phyloP scores from a whole-genome alignment of 768 basidiomycete genomes.

The Suillus occidentalis region DNA sequence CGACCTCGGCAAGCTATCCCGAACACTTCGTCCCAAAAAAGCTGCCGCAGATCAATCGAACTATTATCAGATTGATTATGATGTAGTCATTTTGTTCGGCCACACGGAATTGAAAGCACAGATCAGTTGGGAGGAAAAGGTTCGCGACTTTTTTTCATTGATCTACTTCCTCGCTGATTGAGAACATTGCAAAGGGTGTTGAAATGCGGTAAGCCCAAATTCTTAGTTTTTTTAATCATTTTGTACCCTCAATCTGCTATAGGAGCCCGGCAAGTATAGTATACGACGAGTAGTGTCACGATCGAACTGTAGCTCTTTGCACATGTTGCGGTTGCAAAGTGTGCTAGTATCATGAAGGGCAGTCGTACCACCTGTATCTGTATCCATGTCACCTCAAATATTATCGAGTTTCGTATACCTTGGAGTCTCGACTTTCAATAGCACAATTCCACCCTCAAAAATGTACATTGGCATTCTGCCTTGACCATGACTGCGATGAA shows the following conservation, averaged over 20 bases:
- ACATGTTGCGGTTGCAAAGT: neutral
- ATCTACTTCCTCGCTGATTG: neutral
- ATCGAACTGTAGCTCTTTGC: neutral
- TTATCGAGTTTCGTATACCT: neutral
- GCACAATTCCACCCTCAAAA: neutral
- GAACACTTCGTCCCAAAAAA: slow-evolving; percentile 1
- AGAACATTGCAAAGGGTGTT: slow-evolving; percentile 23
- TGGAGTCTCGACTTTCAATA: neutral
- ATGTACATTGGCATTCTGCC: neutral
- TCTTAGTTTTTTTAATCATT: neutral
- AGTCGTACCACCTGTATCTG: neutral
- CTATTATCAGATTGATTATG: slow-evolving; percentile 27
- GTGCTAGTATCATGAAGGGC: neutral
- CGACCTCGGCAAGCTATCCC: slow-evolving; percentile 8
- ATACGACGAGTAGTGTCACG: neutral
- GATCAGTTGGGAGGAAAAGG: slow-evolving; percentile 39
- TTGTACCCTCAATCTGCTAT: neutral
- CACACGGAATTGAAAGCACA: slow-evolving; percentile 42
- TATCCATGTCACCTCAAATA: neutral
- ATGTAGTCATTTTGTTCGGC: slow-evolving; percentile 38
- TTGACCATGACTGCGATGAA: neutral
- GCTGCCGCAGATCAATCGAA: neutral
- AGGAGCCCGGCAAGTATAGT: slow-evolving; percentile 7
- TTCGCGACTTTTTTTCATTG: slow-evolving; percentile 12
- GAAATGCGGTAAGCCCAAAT: slow-evolving; percentile 28